A percentile compares a stretch with the other conserved stretches of the same genome.
These are phyloP conservation scores for Schizophyllum amplum DNA, from an alignment of 1,284 basidiomycete genomes.

Conservation along the genomic window DNA sequence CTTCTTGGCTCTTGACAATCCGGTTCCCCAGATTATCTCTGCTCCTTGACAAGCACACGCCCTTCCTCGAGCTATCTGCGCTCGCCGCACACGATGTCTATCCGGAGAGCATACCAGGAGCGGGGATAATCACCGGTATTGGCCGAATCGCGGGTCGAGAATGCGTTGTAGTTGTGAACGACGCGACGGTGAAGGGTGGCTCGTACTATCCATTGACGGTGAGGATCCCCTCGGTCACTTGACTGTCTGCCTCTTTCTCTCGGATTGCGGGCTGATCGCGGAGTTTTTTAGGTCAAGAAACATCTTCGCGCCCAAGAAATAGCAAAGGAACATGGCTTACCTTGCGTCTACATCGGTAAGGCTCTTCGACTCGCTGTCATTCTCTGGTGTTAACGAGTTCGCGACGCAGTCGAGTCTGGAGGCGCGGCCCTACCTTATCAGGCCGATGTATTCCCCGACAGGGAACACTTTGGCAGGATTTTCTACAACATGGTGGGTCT, in stretches of 20 bases:
- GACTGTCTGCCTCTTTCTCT: conserved; percentile 1
- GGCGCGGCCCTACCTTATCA: conserved; percentile 91
- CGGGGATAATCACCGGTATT: conserved; percentile 89
- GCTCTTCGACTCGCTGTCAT: conserved; percentile 9
- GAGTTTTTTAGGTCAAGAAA: conserved; percentile 71
- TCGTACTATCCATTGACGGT: conserved; percentile 91
- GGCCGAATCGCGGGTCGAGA: conserved; percentile 74
- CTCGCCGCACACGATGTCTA: conserved; percentile 89
- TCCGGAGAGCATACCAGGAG: conserved; percentile 75
- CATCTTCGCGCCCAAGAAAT: conserved; percentile 92
- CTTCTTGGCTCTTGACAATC: not conserved
- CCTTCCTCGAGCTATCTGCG: conserved; percentile 84
- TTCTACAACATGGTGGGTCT: conserved; percentile 89
- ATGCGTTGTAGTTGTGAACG: conserved; percentile 88
- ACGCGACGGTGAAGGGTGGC: conserved; percentile 90
- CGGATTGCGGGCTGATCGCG: not conserved
- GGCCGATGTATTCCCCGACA: conserved; percentile 87
- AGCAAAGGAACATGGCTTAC: conserved; percentile 82
- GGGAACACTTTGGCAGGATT: conserved; percentile 91
- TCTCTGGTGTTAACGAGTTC: conserved; percentile 1
- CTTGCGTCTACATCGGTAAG: conserved; percentile 87
- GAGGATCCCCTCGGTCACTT: conserved; percentile 13
- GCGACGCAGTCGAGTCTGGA: conserved; percentile 75
- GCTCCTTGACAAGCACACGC: conserved; percentile 80
- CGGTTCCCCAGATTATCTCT: conserved; percentile 26